Evolutionary conservation across 768 basidiomycete species (phyloP), one percentile per base, ranked within the genome.

Genomic region (Russula abietina): DNA sequence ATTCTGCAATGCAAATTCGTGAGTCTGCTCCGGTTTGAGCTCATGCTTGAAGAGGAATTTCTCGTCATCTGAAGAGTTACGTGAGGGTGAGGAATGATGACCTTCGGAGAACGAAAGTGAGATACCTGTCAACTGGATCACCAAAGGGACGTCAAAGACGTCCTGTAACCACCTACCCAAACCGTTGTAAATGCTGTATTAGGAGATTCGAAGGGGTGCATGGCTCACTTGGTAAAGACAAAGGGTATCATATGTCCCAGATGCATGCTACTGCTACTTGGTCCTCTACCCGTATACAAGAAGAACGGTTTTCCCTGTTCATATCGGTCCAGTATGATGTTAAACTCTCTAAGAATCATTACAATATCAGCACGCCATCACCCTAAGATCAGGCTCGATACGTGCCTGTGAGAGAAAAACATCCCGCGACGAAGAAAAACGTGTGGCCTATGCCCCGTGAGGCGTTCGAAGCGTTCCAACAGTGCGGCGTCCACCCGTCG

Each of bases 1-100:
- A 71, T 98, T 99, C 71, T 84, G 82, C 60, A 82, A 81, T 9
- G 92, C 83, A 72, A 94, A 98, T 26, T 78, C 77, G 71, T 85
- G 84, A 24, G 90, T 89, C 72, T 98, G 88, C 67, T 98, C 92
- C 39, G 91, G 81, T 73, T 92, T 95, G 63, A 97, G 83, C 67
- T 90, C 89, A 59, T 93, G 91, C 74, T 98, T 96, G 83, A 99
- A 97, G 52, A 99, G 75, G 79, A 98, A 99, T 74, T 99, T 99
- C 73, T 99, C 97, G 73, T 99, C 97, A 70, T 99, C 97, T 92
- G 10, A 46, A 26, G 6, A 28, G 11, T 41, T n/a, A n/a, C 22
- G 2, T 49, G 49, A 24, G 19, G 30, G 55, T n/a, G n/a, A n/a
- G n/a, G n/a, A n/a, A n/a, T n/a, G n/a, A 17, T 12, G 26, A 53